These are phyloP conservation scores for Candida andamanensis DNA, from an alignment of 805 yeast genomes.

Conservation along the genomic window DNA sequence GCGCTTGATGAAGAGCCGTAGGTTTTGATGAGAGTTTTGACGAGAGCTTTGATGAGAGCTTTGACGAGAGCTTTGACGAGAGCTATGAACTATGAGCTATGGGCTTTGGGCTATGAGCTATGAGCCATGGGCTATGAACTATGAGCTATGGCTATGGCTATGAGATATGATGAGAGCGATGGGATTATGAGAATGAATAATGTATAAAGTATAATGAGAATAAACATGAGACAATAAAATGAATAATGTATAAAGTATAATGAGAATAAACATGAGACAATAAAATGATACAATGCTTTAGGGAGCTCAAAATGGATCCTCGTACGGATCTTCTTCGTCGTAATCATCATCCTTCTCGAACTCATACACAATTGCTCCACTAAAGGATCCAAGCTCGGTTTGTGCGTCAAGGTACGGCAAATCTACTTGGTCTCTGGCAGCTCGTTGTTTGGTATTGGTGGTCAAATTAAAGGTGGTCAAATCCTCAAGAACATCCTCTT, in stretches of 20 bases:
- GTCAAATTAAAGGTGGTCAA: conserved; percentile 85
- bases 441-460: conserved; percentile 68
- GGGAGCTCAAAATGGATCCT: conserved; percentile 90
- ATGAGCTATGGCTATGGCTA: too few species aligned
- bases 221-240: background rate
- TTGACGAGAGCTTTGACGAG: too few species aligned
- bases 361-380: conserved; percentile 94
- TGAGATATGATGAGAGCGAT: too few species aligned
- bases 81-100: too few species aligned
- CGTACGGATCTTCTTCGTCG: conserved; percentile 97
- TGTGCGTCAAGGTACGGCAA: conserved; percentile 93
- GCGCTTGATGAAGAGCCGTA: too few species aligned
- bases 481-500: conserved; percentile 54
- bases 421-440: conserved; percentile 79
- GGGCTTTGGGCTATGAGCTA: too few species aligned
- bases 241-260: background rate
- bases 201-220: background rate
- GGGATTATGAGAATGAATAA: too few species aligned
- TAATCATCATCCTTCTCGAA: conserved; percentile 96
- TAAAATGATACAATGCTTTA: too few species aligned
- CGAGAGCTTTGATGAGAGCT: too few species aligned
- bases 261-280: too few species aligned
- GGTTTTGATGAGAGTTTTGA: too few species aligned
- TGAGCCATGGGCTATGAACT: too few species aligned
- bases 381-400: conserved; percentile 48